Evolutionary conservation across 768 basidiomycete genomes (phyloP).

Genomic region (Clitopilus passeckerianus): DNA sequence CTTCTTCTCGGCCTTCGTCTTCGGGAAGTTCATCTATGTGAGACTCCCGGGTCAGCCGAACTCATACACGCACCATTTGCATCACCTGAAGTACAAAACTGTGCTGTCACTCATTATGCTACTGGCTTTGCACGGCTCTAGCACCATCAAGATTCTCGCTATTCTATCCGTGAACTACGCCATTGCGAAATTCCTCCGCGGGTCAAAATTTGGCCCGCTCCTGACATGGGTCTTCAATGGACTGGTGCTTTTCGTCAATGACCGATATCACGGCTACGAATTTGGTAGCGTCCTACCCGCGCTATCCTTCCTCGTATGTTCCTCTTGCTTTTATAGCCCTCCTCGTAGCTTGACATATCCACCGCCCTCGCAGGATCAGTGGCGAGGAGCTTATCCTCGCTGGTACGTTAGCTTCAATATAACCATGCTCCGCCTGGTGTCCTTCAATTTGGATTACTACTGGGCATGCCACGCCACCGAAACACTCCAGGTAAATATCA

Average conservation of each 20-base stretch:
- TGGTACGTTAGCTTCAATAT: slow-evolving; percentile 97
- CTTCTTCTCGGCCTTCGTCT: slow-evolving; percentile 47
- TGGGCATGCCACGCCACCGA: slow-evolving; percentile 59
- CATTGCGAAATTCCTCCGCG: slow-evolving; percentile 44
- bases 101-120: slow-evolving; percentile 57
- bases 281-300: slow-evolving; percentile 52
- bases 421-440: slow-evolving; percentile 89
- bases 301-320: slow-evolving; percentile 58
- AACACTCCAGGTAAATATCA: slow-evolving; percentile 35
- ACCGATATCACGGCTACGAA: slow-evolving; percentile 67
- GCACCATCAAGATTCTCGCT: slow-evolving; percentile 67
- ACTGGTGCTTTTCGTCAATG: slow-evolving; percentile 70
- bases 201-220: slow-evolving; percentile 41
- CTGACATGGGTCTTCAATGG: slow-evolving; percentile 79
- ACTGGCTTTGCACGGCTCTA: slow-evolving; percentile 74
- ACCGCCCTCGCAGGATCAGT: slow-evolving; percentile 42
- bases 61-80: background rate
- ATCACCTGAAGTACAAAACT: background rate
- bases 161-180: slow-evolving; percentile 71
- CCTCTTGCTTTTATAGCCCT: too few species aligned
- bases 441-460: slow-evolving; percentile 90
- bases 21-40: slow-evolving; percentile 44
- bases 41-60: background rate
- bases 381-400: slow-evolving; percentile 76
- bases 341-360: too few species aligned